Base-by-base conservation (phyloP, 148 eudicot species). In the Cornus kousa region DNA sequence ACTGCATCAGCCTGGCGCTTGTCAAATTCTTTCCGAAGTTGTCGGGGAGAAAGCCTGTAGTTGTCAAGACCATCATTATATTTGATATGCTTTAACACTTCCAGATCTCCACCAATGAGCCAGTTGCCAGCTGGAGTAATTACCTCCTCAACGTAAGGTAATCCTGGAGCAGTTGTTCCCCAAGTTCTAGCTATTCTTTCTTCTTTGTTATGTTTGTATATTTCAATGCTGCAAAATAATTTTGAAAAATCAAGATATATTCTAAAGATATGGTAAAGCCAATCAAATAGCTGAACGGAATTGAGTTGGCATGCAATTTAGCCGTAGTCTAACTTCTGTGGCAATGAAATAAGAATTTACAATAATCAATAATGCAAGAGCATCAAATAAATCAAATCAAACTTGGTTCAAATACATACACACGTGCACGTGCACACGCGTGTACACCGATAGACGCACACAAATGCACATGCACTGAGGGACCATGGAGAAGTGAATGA, bases 61-160 rank as follows among this genome's bases (percentile, higher is more conserved):
- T 88, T 87, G 82, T 93, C 94, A 77, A 93, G 97, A 74, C 97
- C 97, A 19, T 93, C 97, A 81, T 93, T 89, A 83, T 93, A 93
- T 75, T 91, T 93, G 82, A 93, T 88, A 76, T 87, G 89, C 72
- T 87, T 82, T 39, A 93, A 74, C 40, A 93, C 91, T 88, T 91
- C 89, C 57, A 91, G 72, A 50, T 93, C 97, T 68, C 97, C 94
- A 69, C 97, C 93, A 53, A 93, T 89, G 62, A 93, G 90, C 97
- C 97, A 91, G 74, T 91, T 85, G 60, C 97, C 97, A 71, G 97
- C 88, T 5, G 88, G 84, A 67, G 93, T 77, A 65, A 92, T 92
- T 75, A 81, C 91, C 84, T 92, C 91, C 31, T 92, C 97, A 5
- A 87, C 97, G 76, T 92, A 92, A 66, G 97, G 97, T 78, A 93